phyloP scores from a whole-genome alignment of 2,329 filamentous ascomycete genomes.

The Fusarium sp. region DNA sequence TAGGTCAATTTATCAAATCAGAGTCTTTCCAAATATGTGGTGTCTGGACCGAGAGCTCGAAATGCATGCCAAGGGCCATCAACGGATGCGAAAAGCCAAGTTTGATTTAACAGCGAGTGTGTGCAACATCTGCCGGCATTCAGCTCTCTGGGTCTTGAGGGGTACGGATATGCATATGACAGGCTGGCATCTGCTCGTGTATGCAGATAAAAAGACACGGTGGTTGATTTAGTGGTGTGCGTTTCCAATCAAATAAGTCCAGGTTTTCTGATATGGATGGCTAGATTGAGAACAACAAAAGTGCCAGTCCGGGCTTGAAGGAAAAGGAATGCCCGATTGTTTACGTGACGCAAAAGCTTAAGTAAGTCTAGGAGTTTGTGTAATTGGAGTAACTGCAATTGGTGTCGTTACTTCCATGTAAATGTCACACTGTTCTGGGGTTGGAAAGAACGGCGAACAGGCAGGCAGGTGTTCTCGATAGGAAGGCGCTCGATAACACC shows the following conservation, averaged over 20 bases:
- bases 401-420: neutral
- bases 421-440: neutral
- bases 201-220: constrained; percentile 42
- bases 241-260: constrained; percentile 19
- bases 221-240: constrained; percentile 33
- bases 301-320: constrained; percentile 10
- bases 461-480: neutral
- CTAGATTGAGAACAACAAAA: constrained; percentile 12
- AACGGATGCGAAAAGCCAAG: constrained; percentile 41
- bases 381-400: neutral
- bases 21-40: constrained; percentile 20
- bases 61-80: constrained; percentile 33
- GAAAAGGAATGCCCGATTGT: neutral
- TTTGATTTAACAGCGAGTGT: constrained; percentile 33
- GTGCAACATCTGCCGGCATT: constrained; percentile 45
- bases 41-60: constrained; percentile 35
- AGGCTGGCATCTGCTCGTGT: constrained; percentile 35
- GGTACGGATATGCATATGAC: constrained; percentile 31
- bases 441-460: neutral
- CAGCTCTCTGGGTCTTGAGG: constrained; percentile 40
- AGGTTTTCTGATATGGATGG: neutral
- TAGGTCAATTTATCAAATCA: neutral
- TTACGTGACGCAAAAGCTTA: constrained; percentile 5
- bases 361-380: neutral
- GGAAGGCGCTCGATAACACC: neutral